Evolutionary conservation across 2,329 filamentous ascomycete species (phyloP).

Genomic region (Penicillium sumatraense): DNA sequence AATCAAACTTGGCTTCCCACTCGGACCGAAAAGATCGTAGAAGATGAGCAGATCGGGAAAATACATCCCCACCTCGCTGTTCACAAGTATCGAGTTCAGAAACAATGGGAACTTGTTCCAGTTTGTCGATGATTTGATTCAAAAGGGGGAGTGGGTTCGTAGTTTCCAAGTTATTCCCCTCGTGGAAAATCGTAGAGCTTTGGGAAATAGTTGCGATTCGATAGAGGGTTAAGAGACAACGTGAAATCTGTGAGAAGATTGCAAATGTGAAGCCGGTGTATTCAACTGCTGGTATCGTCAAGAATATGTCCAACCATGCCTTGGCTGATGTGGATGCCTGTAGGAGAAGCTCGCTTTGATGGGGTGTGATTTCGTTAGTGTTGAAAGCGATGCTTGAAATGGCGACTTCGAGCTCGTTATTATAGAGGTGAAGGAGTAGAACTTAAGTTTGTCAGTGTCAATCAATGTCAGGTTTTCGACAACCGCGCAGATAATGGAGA

Average conservation of each 20-base stretch:
- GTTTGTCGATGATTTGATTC: background rate
- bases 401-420: background rate
- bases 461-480: too few relatives aligned
- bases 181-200: background rate
- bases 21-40: background rate
- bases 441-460: background rate
- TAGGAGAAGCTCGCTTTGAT: background rate
- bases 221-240: background rate
- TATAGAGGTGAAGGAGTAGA: background rate
- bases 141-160: background rate
- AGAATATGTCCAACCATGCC: background rate
- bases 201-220: background rate
- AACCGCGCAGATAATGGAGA: too few relatives aligned
- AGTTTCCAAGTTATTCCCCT: background rate
- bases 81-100: background rate
- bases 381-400: background rate
- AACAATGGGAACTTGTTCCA: background rate
- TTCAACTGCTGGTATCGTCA: background rate
- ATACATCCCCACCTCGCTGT: background rate
- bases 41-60: background rate
- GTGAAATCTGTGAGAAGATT: background rate
- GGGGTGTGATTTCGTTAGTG: background rate
- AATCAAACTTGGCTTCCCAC: constrained; percentile 1
- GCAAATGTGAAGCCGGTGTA: background rate
- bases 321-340: background rate